These are phyloP conservation scores for Phaeomoniella chlamydospora DNA, from an alignment of 2,329 filamentous ascomycete species.

Conservation along the genomic window DNA sequence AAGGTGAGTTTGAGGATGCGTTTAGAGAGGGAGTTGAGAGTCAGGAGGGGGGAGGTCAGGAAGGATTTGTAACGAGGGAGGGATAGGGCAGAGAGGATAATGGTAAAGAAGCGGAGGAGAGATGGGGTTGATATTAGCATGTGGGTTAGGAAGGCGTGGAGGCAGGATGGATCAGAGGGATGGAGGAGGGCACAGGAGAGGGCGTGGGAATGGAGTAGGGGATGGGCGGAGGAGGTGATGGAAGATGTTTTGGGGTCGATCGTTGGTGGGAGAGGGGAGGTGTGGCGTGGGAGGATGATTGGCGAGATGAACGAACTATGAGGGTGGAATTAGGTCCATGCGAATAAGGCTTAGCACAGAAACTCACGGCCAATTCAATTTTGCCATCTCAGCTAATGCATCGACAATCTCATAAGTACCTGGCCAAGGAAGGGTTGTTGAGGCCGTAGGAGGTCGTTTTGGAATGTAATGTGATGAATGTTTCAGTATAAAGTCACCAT, in stretches of 20 bases:
- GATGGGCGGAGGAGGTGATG: slow-evolving; percentile 72
- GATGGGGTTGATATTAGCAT: slow-evolving; percentile 72
- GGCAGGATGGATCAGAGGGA: slow-evolving; percentile 74
- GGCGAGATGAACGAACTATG: slow-evolving; percentile 63
- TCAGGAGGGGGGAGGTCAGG: slow-evolving; percentile 52
- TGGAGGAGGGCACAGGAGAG: slow-evolving; percentile 85
- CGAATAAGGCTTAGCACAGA: slow-evolving; percentile 1
- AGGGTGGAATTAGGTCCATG: slow-evolving; percentile 8
- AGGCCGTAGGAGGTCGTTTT: slow-evolving; percentile 52
- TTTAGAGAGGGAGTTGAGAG: slow-evolving; percentile 51
- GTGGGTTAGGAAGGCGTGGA: slow-evolving; percentile 74
- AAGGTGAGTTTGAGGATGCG: slow-evolving; percentile 60
- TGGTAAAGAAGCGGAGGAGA: slow-evolving; percentile 57
- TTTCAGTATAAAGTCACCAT: slow-evolving; percentile 51
- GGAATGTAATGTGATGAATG: slow-evolving; percentile 72
- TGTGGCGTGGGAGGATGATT: slow-evolving; percentile 64
- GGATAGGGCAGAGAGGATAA: slow-evolving; percentile 52
- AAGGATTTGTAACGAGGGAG: slow-evolving; percentile 54
- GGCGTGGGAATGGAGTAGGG: slow-evolving; percentile 52
- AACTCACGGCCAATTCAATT: slow-evolving; percentile 62
- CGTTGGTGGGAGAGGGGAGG: slow-evolving; percentile 41
- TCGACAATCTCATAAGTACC: slow-evolving; percentile 62
- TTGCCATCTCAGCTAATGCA: slow-evolving; percentile 66
- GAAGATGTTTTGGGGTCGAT: slow-evolving; percentile 57
- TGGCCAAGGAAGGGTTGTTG: slow-evolving; percentile 58